Conservation (phyloP, 768 basidiomycete genomes). For the Coprinellus micaceus region DNA sequence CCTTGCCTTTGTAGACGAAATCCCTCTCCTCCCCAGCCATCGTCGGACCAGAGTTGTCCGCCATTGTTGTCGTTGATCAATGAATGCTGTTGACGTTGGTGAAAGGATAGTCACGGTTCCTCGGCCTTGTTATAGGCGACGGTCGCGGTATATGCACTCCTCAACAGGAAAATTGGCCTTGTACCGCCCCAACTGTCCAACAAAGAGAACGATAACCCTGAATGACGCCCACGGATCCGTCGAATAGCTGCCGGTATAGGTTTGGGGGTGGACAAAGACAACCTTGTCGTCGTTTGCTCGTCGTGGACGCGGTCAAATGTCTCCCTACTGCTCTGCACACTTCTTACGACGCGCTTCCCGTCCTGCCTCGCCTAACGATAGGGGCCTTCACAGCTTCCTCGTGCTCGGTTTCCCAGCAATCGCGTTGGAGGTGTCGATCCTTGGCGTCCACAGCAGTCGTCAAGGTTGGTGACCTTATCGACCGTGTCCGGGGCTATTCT, state of each 20-base stretch:
- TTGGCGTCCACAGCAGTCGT: too few species aligned
- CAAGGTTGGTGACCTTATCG: too few species aligned
- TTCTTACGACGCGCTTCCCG: neutral
- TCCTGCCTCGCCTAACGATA: too few species aligned
- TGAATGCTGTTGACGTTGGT: neutral
- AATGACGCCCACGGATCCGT: neutral
- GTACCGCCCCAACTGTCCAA: neutral
- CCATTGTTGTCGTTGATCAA: neutral
- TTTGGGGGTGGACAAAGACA: neutral
- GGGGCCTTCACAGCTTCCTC: neutral
- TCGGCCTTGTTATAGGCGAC: neutral
- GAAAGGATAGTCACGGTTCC: neutral
- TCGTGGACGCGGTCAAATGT: neutral
- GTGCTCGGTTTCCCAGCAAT: neutral
- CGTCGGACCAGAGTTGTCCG: neutral
- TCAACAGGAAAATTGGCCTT: too few species aligned
- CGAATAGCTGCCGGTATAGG: neutral
- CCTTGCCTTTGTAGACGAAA: conserved; percentile 53
- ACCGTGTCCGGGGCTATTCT: too few species aligned
- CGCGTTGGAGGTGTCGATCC: neutral
- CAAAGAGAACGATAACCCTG: neutral
- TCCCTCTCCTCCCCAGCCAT: conserved; percentile 7
- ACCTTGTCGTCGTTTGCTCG: neutral
- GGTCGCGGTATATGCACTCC: too few species aligned
- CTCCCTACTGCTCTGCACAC: neutral